These are phyloP conservation scores for Metschnikowia koreensis DNA, from an alignment of 805 yeast genomes.

Conservation along the genomic window DNA sequence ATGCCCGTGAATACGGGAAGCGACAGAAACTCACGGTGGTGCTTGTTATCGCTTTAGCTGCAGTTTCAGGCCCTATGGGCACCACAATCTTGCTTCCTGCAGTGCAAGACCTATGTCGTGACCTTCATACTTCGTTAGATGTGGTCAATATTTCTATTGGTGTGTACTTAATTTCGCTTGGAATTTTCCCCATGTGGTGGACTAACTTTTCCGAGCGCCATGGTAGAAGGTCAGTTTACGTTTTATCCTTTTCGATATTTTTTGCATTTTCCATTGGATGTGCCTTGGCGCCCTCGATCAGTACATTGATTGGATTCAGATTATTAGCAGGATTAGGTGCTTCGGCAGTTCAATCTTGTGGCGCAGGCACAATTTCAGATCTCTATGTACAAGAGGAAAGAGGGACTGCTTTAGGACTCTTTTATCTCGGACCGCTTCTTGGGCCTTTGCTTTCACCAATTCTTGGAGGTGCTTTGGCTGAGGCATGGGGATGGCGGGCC, in stretches of 20 bases:
- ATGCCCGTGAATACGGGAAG: constrained; percentile 63
- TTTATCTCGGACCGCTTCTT: constrained; percentile 74
- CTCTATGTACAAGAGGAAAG: constrained; percentile 63
- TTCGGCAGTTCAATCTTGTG: constrained; percentile 75
- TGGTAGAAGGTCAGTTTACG: constrained; percentile 74
- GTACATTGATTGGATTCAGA: constrained; percentile 64
- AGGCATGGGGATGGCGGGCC: constrained; percentile 82
- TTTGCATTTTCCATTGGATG: constrained; percentile 70
- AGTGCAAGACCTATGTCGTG: constrained; percentile 53
- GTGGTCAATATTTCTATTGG: constrained; percentile 79
- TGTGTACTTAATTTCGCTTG: constrained; percentile 67
- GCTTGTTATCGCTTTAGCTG: constrained; percentile 68
- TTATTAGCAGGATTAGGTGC: constrained; percentile 80
- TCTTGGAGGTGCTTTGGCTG: constrained; percentile 68
- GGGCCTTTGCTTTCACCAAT: constrained; percentile 83
- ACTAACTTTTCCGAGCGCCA: constrained; percentile 70
- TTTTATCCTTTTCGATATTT: constrained; percentile 62
- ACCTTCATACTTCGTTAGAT: constrained; percentile 54
- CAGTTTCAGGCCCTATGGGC: constrained; percentile 86
- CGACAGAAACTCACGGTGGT: constrained; percentile 54
- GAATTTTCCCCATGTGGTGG: constrained; percentile 89
- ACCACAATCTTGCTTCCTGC: constrained; percentile 83
- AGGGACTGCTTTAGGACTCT: constrained; percentile 77
- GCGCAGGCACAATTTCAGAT: constrained; percentile 86
- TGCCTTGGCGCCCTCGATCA: constrained; percentile 60